phyloP scores from a whole-genome alignment of 169 alveolate genomes.

The Cytauxzoon felis region DNA sequence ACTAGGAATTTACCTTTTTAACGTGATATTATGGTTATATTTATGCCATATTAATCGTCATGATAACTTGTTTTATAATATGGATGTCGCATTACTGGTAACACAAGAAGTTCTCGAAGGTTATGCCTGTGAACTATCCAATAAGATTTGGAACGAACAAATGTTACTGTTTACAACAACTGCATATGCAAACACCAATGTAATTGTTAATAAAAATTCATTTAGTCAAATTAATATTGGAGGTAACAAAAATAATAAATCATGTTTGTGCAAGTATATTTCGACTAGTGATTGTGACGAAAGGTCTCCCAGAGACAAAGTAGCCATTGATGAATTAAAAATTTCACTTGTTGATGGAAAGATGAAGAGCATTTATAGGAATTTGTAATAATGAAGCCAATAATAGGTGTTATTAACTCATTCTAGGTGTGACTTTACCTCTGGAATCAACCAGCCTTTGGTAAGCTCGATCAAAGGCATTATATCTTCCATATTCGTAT shows the following conservation, averaged over 20 bases:
- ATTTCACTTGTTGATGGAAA: background rate
- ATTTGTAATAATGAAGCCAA: background rate
- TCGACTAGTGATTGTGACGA: conserved; percentile 11
- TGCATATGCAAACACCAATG: conserved; percentile 18
- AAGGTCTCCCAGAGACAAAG: conserved; percentile 2
- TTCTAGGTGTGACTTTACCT: conserved; percentile 43
- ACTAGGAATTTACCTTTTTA: conserved; percentile 17
- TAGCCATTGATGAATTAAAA: background rate
- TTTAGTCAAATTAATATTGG: conserved; percentile 44
- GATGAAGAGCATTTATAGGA: background rate
- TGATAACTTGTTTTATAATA: conserved; percentile 12
- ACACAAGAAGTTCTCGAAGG: conserved; percentile 2
- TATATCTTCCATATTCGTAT: conserved; percentile 78
- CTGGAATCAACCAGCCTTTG: conserved; percentile 39
- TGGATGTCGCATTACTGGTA: conserved; percentile 19
- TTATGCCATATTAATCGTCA: conserved; percentile 23
- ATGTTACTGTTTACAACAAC: conserved; percentile 32
- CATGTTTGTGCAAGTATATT: conserved; percentile 37
- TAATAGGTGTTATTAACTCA: conserved; percentile 2
- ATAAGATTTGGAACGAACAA: conserved; percentile 46
- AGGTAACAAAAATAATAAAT: background rate
- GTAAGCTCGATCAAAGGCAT: conserved; percentile 54
- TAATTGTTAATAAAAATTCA: conserved; percentile 1
- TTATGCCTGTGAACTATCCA: conserved; percentile 31
- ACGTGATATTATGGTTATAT: conserved; percentile 36